These are phyloP conservation scores for Mycothermus thermophilus DNA, from an alignment of 495 filamentous ascomycete species.

Conservation along the genomic window DNA sequence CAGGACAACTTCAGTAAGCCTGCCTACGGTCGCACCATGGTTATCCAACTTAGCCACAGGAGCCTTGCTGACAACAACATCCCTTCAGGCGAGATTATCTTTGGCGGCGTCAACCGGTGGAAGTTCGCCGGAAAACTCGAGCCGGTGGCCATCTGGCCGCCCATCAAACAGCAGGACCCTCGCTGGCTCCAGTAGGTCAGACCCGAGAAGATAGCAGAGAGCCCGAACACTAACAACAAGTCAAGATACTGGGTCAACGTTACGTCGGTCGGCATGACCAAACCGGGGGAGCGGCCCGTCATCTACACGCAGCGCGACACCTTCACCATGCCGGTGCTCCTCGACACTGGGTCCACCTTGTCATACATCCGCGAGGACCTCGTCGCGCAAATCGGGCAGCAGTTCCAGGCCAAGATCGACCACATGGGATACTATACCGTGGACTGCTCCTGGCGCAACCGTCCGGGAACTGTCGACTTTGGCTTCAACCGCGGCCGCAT, in stretches of 20 bases:
- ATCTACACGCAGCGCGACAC: slow-evolving; percentile 18
- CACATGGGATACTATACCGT: slow-evolving; percentile 24
- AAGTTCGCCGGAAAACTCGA: slow-evolving; percentile 30
- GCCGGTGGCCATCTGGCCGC: slow-evolving; percentile 29
- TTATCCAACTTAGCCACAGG: too few species aligned
- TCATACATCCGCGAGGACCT: slow-evolving; percentile 27
- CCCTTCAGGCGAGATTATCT: slow-evolving; percentile 30
- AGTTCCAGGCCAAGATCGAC: slow-evolving; percentile 23
- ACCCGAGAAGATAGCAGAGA: neutral
- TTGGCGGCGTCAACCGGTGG: slow-evolving; percentile 30
- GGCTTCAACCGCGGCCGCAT: slow-evolving; percentile 31
- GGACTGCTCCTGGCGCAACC: slow-evolving; percentile 21
- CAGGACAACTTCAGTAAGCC: slow-evolving; percentile 26
- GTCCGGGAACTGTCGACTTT: slow-evolving; percentile 28
- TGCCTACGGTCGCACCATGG: too few species aligned
- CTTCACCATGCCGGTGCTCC: slow-evolving; percentile 25
- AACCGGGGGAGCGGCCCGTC: slow-evolving; percentile 13
- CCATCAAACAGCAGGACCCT: slow-evolving; percentile 24
- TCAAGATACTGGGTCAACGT: slow-evolving; percentile 30
- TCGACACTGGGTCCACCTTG: slow-evolving; percentile 31
- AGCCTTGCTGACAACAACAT: slow-evolving; percentile 5
- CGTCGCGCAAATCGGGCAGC: slow-evolving; percentile 22
- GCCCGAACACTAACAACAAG: neutral
- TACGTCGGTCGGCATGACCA: slow-evolving; percentile 28
- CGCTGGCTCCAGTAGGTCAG: slow-evolving; percentile 19